Evolutionary conservation across 495 filamentous ascomycete genomes (phyloP), one percentile per base, ranked within the genome.

Genomic region (Ramalina intermedia): DNA sequence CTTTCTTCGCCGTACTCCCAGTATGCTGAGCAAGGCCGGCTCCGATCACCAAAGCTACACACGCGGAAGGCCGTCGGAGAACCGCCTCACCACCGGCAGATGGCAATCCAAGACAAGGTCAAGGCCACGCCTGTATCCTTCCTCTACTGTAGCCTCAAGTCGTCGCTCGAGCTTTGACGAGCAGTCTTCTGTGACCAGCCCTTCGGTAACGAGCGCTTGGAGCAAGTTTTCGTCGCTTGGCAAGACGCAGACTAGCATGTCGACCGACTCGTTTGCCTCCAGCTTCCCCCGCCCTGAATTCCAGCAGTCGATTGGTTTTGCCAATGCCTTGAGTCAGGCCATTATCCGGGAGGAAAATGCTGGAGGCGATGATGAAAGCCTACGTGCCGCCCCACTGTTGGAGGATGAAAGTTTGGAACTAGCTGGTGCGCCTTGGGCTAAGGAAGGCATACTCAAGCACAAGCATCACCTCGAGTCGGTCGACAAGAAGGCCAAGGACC

Each of bases 241-340:
- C 38, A 87, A 89, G 58, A 89, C 85, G 4, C 80, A 89, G 47
- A 89, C 89, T 6, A 85, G 87, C 2, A 84, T 88, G 67, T 95
- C 90, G 12, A 83, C 93, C 53, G 86, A 91, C 63, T 93, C 87
- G 0, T 76, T 94, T 54, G 78, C 80, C 16, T 89, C 84, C 1
- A 72, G 76, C n/a, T 85, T 79, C 63, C 81, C 80, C 2, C 79
- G 79, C 24, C 80, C 80, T 21, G 91, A 93, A 57, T 96, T 89
- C 58, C 87, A 94, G 57, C 88, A 94, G 59, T 93, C 88, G 1
- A 94, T 99, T 58, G 91, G 91, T 0, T 99, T 99, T 60, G 91
- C 93, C 37, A 96, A 94, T 65, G 91, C 91, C 14, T 74, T 99
- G 2, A 94, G 85, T 54, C 93, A 94, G 59, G 91, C 91, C 16